These are phyloP conservation scores for Dipteronia dyeriana DNA, from an alignment of 345 rosid genomes.

Conservation along the genomic window DNA sequence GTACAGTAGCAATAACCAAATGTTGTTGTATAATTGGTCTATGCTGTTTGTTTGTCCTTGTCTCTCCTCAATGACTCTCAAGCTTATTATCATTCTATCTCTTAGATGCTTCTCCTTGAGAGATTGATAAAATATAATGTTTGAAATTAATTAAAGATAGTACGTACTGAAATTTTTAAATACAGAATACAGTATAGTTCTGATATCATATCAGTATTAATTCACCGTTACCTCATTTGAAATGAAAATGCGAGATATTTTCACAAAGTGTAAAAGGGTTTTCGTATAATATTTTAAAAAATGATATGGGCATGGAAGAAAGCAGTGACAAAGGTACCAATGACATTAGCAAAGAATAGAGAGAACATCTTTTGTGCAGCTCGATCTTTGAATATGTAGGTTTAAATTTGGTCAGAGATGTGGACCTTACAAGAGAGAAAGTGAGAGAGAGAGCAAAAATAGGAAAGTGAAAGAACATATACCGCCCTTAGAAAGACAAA, in stretches of 20 bases:
- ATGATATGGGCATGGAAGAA: background rate
- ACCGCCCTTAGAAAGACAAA: constrained; percentile 18
- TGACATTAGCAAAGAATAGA: background rate
- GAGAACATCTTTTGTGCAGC: constrained; percentile 14
- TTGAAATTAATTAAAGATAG: too few relatives aligned
- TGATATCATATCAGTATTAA: too few relatives aligned
- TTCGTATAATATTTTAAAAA: too few relatives aligned
- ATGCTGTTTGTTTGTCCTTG: background rate
- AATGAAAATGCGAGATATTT: too few relatives aligned
- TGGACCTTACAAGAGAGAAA: constrained; percentile 27
- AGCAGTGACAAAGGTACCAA: background rate
- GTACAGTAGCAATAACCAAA: constrained; percentile 22
- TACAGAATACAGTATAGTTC: too few relatives aligned
- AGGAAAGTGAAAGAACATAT: constrained; percentile 17
- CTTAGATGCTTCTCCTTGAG: too few relatives aligned
- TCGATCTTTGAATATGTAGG: constrained; percentile 6
- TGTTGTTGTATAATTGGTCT: constrained; percentile 20
- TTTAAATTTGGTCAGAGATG: constrained; percentile 36
- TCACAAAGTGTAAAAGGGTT: too few relatives aligned
- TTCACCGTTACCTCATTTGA: too few relatives aligned
- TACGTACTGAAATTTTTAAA: too few relatives aligned
- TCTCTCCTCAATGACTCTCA: too few relatives aligned
- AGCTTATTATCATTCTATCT: too few relatives aligned
- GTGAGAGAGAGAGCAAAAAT: background rate
- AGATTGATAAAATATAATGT: too few relatives aligned